These are phyloP conservation scores for Ilex aquifolium DNA, from an alignment of 257 asterid genomes.

Conservation along the genomic window DNA sequence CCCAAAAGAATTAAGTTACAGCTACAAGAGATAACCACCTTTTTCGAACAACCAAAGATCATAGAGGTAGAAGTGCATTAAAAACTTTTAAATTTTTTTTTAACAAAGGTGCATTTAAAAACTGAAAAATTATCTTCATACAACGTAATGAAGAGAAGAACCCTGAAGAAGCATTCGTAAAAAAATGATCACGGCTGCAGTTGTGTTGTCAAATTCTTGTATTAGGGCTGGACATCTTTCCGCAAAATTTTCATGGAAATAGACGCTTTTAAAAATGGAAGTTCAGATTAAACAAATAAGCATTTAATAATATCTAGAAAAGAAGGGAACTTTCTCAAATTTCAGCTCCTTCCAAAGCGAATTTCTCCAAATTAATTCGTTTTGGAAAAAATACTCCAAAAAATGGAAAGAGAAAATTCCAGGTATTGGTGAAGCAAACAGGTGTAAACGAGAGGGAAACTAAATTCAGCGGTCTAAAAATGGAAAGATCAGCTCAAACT, in stretches of 20 bases:
- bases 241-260: not conserved
- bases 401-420: no score
- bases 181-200: no score
- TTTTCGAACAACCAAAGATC: no score
- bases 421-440: no score
- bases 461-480: conserved; percentile 26
- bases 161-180: no score
- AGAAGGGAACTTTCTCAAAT: no score
- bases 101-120: not conserved
- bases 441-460: not conserved
- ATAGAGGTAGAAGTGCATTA: no score
- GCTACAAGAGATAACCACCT: not conserved
- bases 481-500: conserved; percentile 19
- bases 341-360: not conserved
- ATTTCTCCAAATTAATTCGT: not conserved
- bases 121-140: no score
- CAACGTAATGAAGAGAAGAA: no score
- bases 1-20: not conserved
- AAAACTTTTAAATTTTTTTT: not conserved
- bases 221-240: no score
- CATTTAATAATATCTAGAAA: not conserved
- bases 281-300: not conserved
- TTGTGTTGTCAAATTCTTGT: no score
- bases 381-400: no score
- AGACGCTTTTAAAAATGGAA: not conserved